A percentile compares a stretch with the other conserved stretches of the same genome.
These are phyloP conservation scores for Actinomortierella ambigua DNA, from an alignment of 371 early-diverging fungal species.

Conservation along the genomic window DNA sequence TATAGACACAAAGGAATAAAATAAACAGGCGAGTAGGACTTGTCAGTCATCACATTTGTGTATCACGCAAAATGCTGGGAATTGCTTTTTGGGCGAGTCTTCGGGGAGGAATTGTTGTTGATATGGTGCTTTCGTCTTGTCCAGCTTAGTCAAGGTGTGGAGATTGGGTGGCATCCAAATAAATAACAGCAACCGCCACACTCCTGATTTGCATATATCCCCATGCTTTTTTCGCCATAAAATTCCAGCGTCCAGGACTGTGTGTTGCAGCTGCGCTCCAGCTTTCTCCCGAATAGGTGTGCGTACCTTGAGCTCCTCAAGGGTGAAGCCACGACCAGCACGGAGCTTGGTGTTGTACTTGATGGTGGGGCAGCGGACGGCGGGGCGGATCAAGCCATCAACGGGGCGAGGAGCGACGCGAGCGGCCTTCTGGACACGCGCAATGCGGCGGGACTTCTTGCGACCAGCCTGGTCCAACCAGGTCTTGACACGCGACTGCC, in stretches of 20 bases:
- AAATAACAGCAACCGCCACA: no score
- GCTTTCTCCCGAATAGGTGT: no score
- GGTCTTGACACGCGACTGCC: constrained; percentile 97
- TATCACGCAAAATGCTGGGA: no score
- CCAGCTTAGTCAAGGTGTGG: no score
- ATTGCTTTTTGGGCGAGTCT: no score
- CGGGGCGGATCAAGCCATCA: constrained; percentile 97
- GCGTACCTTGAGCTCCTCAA: constrained; percentile 95
- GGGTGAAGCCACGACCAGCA: constrained; percentile 98
- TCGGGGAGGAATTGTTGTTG: no score
- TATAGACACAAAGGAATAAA: constrained; percentile 33
- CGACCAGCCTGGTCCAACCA: constrained; percentile 99
- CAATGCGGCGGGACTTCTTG: constrained; percentile 89
- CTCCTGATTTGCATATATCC: no score
- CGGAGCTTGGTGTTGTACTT: constrained; percentile 99
- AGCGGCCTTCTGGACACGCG: constrained; percentile 95
- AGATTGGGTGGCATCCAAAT: no score
- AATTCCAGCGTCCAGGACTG: neutral
- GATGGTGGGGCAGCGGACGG: constrained; percentile 97
- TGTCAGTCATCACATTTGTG: no score
- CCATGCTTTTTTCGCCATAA: no score
- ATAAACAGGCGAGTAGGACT: neutral
- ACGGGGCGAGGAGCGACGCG: constrained; percentile 96
- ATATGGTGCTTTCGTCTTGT: no score
- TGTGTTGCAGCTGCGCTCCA: no score